Base-by-base conservation (phyloP, 2,329 filamentous ascomycete genomes). In the Trichoderma sp. region DNA sequence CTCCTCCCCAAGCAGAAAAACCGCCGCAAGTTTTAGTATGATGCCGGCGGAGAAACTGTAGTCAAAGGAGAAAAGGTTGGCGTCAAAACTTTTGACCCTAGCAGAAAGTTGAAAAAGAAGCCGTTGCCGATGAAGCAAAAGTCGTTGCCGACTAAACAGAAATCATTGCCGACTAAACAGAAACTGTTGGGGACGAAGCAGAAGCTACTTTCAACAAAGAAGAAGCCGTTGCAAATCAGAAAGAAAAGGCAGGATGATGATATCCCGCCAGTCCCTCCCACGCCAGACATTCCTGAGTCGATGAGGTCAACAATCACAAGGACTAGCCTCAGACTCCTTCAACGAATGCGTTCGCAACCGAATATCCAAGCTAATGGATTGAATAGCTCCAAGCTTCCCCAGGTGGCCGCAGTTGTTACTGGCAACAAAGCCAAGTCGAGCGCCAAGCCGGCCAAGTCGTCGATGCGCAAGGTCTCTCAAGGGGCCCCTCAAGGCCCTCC, bases 11-110 rank as follows among this genome's bases (percentile, higher is more conserved):
- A 75, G 65, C 76, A 77, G 69, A 68, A 75, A 52, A 68, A 73
- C 45, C 74, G 72, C 71, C 78, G 78, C 72, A 70, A 76, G 27
- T 77, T 76, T 61, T 80, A 80, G 78, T 80, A 80, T 67, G 71
- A 76, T 71, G 72, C 78, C 70, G 77, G 80, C 72, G 78, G 75
- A 4, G 73, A 72, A 22, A 70, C 72, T 22, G 72, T 74, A 4
- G 8, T 56, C 32, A 53, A 68, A 39, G 66, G 59, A 32, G 64
- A 65, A 15, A 59, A 39, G 13, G 53, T 67, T 35, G 54, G n/a
- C 1, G 53, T 52, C 17, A 59, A 67, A 25, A 29, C 48, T n/a
- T 22, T 59, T 12, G 64, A 59, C 22, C 32, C 39, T 6, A 34
- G 29, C 37, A 67, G 12, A 12, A 63, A 45, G 22, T 10, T 67